Percentiles rank a stretch among this genome's conserved stretches.
Evolutionary conservation across 345 rosid species (phyloP).

Genomic region (Eucalyptus leucophloia): DNA sequence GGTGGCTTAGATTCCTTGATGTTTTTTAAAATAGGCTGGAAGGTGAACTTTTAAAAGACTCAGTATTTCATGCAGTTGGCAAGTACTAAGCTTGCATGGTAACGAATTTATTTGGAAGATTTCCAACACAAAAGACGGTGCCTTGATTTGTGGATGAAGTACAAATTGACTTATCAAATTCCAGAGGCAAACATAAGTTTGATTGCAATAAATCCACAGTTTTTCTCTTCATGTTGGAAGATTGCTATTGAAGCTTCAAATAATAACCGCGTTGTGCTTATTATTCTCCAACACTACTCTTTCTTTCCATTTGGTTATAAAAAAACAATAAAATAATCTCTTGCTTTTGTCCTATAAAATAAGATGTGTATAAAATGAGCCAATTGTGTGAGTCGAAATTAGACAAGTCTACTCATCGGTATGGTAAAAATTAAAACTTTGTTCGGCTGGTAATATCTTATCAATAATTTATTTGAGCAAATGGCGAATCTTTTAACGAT

Average conservation of each 20-base stretch:
- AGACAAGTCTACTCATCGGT: fast-evolving
- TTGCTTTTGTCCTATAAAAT: no score
- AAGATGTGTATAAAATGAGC: no score
- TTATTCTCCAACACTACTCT: neutral
- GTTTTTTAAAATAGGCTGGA: neutral
- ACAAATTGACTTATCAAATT: no score
- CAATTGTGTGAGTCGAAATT: no score
- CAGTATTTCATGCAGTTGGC: no score
- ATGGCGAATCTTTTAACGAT: no score
- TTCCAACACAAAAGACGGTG: no score
- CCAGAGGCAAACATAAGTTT: neutral
- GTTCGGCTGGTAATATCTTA: neutral
- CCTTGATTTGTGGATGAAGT: neutral
- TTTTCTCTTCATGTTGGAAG: neutral
- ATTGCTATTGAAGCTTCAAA: neutral
- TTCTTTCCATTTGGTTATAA: neutral
- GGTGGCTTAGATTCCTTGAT: neutral
- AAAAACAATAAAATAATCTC: no score
- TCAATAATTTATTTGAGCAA: no score
- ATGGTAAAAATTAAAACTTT: no score
- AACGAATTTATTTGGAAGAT: neutral
- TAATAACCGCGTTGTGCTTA: neutral
- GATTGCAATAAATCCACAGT: neutral
- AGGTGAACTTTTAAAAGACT: neutral
- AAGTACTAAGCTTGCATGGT: neutral